phyloP scores from a whole-genome alignment of 345 rosid genomes.

The Rhodamnia argentea region DNA sequence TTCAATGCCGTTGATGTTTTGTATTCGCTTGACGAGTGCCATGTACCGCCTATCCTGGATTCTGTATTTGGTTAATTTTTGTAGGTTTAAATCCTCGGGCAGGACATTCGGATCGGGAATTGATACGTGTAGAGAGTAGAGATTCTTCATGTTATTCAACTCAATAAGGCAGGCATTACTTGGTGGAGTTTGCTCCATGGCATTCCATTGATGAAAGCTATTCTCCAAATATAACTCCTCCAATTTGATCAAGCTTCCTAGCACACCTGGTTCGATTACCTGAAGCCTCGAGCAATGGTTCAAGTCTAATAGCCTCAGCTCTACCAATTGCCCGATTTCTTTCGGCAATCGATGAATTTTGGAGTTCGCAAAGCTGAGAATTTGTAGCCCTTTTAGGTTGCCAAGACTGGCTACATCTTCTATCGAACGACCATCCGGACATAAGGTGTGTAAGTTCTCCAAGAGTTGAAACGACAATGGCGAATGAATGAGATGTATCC shows the following conservation, averaged over 20 bases:
- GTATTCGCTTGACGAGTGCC: rapidly evolving
- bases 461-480: rapidly evolving
- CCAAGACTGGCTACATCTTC: background rate
- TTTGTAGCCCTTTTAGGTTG: background rate
- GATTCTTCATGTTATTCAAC: background rate
- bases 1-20: rapidly evolving
- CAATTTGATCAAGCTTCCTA: background rate
- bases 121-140: background rate
- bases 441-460: rapidly evolving
- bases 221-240: background rate
- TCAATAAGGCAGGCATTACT: background rate
- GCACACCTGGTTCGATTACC: background rate
- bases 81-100: rapidly evolving
- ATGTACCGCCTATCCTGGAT: rapidly evolving
- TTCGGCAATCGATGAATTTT: background rate
- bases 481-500: rapidly evolving
- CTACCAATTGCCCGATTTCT: background rate
- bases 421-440: background rate
- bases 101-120: background rate
- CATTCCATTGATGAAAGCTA: background rate
- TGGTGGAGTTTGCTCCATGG: background rate
- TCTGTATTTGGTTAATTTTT: background rate
- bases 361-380: background rate
- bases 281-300: rapidly evolving
- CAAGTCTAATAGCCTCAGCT: background rate